Base-by-base conservation (phyloP, 78 protist genomes). In the Cavenderia fasciculata region DNA sequence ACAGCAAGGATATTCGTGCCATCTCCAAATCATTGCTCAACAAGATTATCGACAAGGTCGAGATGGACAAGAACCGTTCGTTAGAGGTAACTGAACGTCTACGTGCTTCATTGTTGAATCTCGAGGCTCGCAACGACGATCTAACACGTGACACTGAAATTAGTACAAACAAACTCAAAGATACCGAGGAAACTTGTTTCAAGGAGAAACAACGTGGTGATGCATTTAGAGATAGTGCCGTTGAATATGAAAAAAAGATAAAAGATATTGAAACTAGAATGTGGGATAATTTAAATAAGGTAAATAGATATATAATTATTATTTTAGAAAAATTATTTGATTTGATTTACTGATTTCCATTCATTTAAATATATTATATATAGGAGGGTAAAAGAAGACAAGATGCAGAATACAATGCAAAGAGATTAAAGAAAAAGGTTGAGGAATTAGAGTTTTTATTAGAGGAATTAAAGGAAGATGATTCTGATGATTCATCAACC, bases 151-250 rank as follows among this genome's bases (percentile, higher is more conserved):
- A 77, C 19, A 40, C 49, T 62, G 73, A 77, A 33, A 31, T 59
- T 18, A 25, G 21, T 3, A 18, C 40, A 2, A 59, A 46, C 12
- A 40, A 46, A 18, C 19, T 63, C 8, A 77, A 77, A 23, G 25
- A 29, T 4, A n/a, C 75, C 1, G 69, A 77, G 18, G 62, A 59
- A 11, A 27, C 87, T 21, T 19, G 25, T 21, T 77, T 62, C 46
- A 77, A 77, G 41, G 87, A 77, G 49, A 77, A 49, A 47, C 87
- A 77, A 49, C 27, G 87, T 29, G 87, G 87, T 49, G 87, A 77
- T 52, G 66, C 87, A 33, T 77, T 77, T 25, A 59, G 87, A 36
- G 87, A 77, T 38, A 62, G 74, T 23, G 87, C 74, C 2, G 87
- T 77, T 0, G 87, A 77, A 41, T 77, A 77, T 25, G 87, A 77